phyloP scores from a whole-genome alignment of 768 basidiomycete genomes.

The Russula earlei region DNA sequence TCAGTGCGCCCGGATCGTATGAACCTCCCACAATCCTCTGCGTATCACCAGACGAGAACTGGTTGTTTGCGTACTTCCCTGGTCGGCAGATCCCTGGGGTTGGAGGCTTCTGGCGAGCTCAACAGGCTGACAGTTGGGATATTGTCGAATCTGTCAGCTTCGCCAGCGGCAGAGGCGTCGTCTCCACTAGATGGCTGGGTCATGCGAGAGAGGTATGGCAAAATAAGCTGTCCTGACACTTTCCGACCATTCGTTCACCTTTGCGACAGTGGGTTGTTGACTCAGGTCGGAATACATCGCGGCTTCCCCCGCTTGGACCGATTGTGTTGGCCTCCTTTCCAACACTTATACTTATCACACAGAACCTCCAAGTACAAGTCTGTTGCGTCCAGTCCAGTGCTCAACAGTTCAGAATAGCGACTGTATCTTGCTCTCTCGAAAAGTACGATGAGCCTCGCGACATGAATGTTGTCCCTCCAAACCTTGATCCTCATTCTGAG shows the following conservation, averaged over 20 bases:
- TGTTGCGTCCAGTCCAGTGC: neutral
- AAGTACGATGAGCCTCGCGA: slow-evolving; percentile 13
- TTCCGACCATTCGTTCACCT: neutral
- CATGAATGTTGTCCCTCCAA: neutral
- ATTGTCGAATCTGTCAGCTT: slow-evolving; percentile 50
- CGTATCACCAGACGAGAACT: slow-evolving; percentile 47
- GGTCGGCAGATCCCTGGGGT: slow-evolving; percentile 45
- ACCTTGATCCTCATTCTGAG: neutral
- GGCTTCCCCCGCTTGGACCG: slow-evolving; percentile 19
- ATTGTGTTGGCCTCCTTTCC: slow-evolving; percentile 8
- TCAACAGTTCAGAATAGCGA: slow-evolving; percentile 2
- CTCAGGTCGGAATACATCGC: slow-evolving; percentile 1
- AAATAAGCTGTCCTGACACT: too few species aligned
- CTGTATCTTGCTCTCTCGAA: slow-evolving; percentile 15
- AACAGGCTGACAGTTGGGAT: slow-evolving; percentile 53
- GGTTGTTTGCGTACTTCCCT: slow-evolving; percentile 72
- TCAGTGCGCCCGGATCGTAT: slow-evolving; percentile 39
- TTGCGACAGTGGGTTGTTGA: slow-evolving; percentile 11
- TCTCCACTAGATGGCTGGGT: slow-evolving; percentile 56
- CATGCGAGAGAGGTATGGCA: slow-evolving; percentile 46
- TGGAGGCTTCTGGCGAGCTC: slow-evolving; percentile 58
- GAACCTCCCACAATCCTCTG: slow-evolving; percentile 55
- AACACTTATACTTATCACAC: slow-evolving; percentile 13
- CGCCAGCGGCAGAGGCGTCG: slow-evolving; percentile 42
- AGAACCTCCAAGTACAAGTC: slow-evolving; percentile 14